These are phyloP conservation scores for Xylariaceae sp. DNA, from an alignment of 2,329 filamentous ascomycete genomes.

Conservation along the genomic window DNA sequence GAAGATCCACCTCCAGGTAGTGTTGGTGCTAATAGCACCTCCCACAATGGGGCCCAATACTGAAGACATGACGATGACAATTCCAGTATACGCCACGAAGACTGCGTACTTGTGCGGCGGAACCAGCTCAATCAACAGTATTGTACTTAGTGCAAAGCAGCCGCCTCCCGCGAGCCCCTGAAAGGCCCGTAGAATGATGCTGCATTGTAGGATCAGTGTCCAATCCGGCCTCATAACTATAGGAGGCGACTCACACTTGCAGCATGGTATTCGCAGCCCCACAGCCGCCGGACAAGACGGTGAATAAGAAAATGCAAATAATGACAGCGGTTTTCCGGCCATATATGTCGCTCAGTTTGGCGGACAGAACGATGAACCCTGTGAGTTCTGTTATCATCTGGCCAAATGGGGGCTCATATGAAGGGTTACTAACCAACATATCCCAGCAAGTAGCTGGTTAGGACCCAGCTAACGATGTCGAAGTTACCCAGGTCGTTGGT, in stretches of 20 bases:
- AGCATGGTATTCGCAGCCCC: neutral
- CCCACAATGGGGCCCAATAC: conserved; percentile 15
- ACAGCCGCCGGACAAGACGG: conserved; percentile 4
- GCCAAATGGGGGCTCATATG: neutral
- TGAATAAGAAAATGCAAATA: neutral
- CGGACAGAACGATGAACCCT: conserved; percentile 1
- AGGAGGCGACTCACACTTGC: conserved; percentile 1
- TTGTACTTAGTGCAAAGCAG: conserved; percentile 14
- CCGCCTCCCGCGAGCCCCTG: conserved; percentile 21
- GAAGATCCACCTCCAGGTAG: conserved; percentile 18
- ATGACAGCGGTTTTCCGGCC: conserved; percentile 2
- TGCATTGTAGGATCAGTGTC: neutral
- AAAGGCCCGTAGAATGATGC: conserved; percentile 20
- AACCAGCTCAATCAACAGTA: conserved; percentile 14
- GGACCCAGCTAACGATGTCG: conserved; percentile 3
- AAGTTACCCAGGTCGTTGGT: conserved; percentile 4
- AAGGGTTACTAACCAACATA: conserved; percentile 4
- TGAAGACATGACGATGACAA: conserved; percentile 8
- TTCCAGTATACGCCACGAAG: conserved; percentile 5
- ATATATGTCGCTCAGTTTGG: conserved; percentile 5
- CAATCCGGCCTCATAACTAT: neutral
- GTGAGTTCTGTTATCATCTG: neutral
- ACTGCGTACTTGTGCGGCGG: conserved; percentile 8
- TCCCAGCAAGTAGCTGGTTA: conserved; percentile 5
- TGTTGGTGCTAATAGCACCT: conserved; percentile 11